Evolutionary conservation across 2,329 filamentous ascomycete genomes (phyloP).

Genomic region (Beauveria brongniartii): DNA sequence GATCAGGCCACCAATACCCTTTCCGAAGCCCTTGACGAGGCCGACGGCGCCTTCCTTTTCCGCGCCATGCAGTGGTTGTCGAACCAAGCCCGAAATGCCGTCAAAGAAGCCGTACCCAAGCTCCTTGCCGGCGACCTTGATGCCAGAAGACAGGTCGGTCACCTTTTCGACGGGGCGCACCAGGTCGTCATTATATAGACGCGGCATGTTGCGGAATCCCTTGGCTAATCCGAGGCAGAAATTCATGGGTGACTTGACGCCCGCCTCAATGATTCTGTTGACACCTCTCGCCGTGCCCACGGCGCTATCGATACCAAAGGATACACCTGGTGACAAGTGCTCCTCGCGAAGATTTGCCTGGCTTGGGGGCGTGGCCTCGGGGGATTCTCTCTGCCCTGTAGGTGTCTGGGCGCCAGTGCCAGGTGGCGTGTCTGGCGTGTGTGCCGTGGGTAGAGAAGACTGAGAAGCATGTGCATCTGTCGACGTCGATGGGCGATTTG

Average conservation of each 20-base stretch:
- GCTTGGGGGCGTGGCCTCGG: not conserved
- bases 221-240: constrained; percentile 74
- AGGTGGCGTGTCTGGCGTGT: not conserved
- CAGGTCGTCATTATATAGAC: constrained; percentile 76
- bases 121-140: constrained; percentile 71
- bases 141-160: constrained; percentile 65
- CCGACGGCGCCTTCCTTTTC: constrained; percentile 45
- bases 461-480: not conserved
- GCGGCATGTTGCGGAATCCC: constrained; percentile 82
- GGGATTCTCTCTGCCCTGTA: not conserved
- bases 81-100: constrained; percentile 72
- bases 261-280: constrained; percentile 63
- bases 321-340: constrained; percentile 10
- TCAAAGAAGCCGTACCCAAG: constrained; percentile 73
- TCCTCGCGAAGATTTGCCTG: not conserved
- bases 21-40: constrained; percentile 70
- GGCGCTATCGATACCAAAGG: constrained; percentile 43
- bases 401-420: not conserved
- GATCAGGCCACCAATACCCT: constrained; percentile 72
- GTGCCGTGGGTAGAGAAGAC: not conserved
- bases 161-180: constrained; percentile 73
- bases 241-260: constrained; percentile 75
- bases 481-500: no score
- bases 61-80: constrained; percentile 60
- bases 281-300: constrained; percentile 60